A percentile compares a stretch with the other conserved stretches of the same genome.
phyloP scores from a whole-genome alignment of 495 filamentous ascomycete species.

The Penicillium cataractarum region DNA sequence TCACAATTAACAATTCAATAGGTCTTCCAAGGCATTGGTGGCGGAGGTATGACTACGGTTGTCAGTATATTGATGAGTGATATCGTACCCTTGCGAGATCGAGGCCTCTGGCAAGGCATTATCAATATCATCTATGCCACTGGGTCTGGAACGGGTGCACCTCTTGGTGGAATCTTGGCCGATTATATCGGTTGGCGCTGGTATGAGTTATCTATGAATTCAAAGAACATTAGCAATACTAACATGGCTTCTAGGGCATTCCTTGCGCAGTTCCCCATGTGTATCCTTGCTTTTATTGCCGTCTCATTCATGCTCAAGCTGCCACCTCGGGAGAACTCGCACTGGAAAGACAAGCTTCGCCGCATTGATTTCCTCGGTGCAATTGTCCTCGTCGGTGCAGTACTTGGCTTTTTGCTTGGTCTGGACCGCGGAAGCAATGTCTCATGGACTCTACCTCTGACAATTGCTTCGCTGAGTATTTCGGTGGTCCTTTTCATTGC shows the following conservation, averaged over 20 bases:
- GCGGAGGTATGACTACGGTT: constrained; percentile 84
- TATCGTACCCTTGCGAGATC: constrained; percentile 72
- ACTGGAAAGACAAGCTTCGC: constrained; percentile 68
- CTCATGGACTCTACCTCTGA: constrained; percentile 63
- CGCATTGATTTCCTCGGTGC: constrained; percentile 83
- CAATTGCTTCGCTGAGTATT: constrained; percentile 59
- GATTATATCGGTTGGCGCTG: constrained; percentile 85
- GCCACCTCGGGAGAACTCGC: constrained; percentile 54
- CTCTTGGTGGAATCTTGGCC: constrained; percentile 70
- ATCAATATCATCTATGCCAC: constrained; percentile 78
- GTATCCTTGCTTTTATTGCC: constrained; percentile 64
- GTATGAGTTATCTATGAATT: constrained; percentile 41
- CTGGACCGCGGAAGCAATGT: constrained; percentile 80
- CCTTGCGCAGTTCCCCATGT: constrained; percentile 69
- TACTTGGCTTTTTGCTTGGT: constrained; percentile 72
- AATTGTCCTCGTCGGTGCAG: constrained; percentile 67
- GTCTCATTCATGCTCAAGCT: constrained; percentile 67
- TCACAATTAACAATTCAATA: constrained; percentile 11
- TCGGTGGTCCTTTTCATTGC: constrained; percentile 64
- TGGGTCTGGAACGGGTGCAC: constrained; percentile 72
- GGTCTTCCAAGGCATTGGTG: constrained; percentile 74
- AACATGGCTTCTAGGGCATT: constrained; percentile 60
- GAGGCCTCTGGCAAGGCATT: constrained; percentile 81
- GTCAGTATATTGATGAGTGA: constrained; percentile 79
- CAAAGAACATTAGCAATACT: constrained; percentile 9